Evolutionary conservation across 2,329 filamentous ascomycete genomes (phyloP), one percentile per base, ranked within the genome.

Genomic region (Venturia pyrina): DNA sequence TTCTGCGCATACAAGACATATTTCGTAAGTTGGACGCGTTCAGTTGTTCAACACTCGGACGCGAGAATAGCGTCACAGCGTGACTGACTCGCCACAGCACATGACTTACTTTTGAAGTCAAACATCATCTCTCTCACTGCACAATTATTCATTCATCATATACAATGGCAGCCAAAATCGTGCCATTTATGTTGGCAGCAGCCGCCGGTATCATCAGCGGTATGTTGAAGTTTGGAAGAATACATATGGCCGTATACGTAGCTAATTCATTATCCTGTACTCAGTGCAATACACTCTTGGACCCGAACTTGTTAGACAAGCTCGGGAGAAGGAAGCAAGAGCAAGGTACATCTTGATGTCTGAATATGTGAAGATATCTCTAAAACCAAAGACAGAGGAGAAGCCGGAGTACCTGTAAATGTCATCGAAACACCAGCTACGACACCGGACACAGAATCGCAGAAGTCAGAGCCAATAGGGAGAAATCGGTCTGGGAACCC

Each of bases 221-320:
- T 62, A 43, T 21, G 37, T 62, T 19, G 13, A 43, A 8, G 3
- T n/a, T 62, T 7, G 43, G 13, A 4, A 17, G 28, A 46, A 24
- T 21, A 8, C 24, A 41, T 40, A 24, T 21, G 37, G 3, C n/a
- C 17, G 17, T n/a, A n/a, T n/a, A n/a, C n/a, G n/a, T 1, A 15
- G 44, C 40, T 62, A 46, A 62, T 46, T 2, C 21, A 2, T 44
- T 3, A 61, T 40, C 56, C 40, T 61, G 34, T 43, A 61, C 17
- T 15, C 21, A 46, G 60, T 34, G 44, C 43, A 62, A 34, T 46
- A 62, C 19, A 65, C 63, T 21, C 37, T 65, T 24, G 63, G 63
- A 37, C 63, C 63, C 13, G 60, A 43, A 24, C 43, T 62, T 43
- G 43, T 34, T 17, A 46, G 21, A 28, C 40, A n/a, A 24, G 60